Evolutionary conservation across 2,329 filamentous ascomycete species (phyloP).

Genomic region (Clonostachys byssicola): DNA sequence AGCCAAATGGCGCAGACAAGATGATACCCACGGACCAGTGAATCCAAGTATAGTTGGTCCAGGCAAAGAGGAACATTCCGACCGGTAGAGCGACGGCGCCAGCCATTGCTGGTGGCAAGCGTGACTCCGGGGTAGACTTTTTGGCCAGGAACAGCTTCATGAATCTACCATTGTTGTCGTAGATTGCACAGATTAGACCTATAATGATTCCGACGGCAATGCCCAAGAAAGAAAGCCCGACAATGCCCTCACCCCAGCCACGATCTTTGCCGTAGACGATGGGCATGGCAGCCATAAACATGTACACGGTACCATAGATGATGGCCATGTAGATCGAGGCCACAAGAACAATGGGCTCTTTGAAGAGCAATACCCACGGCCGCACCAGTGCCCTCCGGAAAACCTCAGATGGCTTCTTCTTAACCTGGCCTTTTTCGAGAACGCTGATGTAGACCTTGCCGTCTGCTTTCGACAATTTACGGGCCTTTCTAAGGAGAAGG

Average conservation of each 20-base stretch:
- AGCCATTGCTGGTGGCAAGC: neutral
- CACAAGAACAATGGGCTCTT: constrained; percentile 37
- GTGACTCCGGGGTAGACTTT: neutral
- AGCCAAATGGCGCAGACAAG: constrained; percentile 32
- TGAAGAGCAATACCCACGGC: constrained; percentile 45
- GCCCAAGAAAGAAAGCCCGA: constrained; percentile 12
- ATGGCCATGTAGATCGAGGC: constrained; percentile 43
- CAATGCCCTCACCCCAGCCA: constrained; percentile 20
- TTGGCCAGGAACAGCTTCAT: constrained; percentile 5
- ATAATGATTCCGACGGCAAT: constrained; percentile 7
- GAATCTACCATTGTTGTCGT: constrained; percentile 28
- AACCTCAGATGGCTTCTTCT: constrained; percentile 5
- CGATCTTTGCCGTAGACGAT: constrained; percentile 39
- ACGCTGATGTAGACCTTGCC: constrained; percentile 41
- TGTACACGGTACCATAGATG: constrained; percentile 49
- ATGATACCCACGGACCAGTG: constrained; percentile 46
- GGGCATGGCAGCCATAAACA: constrained; percentile 49
- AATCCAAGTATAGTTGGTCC: constrained; percentile 28
- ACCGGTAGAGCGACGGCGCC: constrained; percentile 3
- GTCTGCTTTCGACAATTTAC: constrained; percentile 31
- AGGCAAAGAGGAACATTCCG: constrained; percentile 8
- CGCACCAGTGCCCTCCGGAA: constrained; percentile 42
- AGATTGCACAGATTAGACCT: constrained; percentile 3
- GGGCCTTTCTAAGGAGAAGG: constrained; percentile 29
- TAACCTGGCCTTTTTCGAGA: constrained; percentile 16